phyloP scores from a whole-genome alignment of 1,284 basidiomycete genomes.

The Trichosporon sp. region DNA sequence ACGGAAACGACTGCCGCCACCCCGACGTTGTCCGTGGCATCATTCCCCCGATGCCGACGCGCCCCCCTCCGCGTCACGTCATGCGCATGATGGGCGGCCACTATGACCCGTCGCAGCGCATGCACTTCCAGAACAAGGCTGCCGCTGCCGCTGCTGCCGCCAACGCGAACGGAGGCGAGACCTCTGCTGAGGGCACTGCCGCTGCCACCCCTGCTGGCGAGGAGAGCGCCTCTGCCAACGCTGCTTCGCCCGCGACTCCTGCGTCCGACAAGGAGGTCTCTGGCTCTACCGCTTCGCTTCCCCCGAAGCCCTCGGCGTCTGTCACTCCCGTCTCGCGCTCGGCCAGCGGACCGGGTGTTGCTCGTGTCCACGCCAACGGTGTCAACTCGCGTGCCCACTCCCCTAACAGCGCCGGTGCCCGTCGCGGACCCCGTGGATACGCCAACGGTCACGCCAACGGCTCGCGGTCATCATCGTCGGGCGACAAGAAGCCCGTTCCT shows the following conservation, averaged over 20 bases:
- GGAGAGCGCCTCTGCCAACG: not conserved
- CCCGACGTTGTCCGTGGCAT: conserved; percentile 45
- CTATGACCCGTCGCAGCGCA: conserved; percentile 28
- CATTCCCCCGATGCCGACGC: conserved; percentile 36
- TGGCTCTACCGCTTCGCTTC: conserved; percentile 20
- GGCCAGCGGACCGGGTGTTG: conserved; percentile 39
- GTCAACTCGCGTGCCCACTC: conserved; percentile 39
- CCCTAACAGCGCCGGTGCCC: conserved; percentile 25
- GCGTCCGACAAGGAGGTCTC: conserved; percentile 13
- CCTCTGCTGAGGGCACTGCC: conserved; percentile 7
- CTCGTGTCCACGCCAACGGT: conserved; percentile 35
- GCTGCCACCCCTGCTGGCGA: conserved; percentile 6
- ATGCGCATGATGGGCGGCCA: conserved; percentile 29
- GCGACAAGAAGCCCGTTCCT: conserved; percentile 17
- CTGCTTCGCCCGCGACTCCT: conserved; percentile 14
- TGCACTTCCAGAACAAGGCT: conserved; percentile 22
- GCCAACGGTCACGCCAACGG: conserved; percentile 20
- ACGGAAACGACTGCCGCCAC: conserved; percentile 45
- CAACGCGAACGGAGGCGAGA: conserved; percentile 2
- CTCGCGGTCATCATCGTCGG: conserved; percentile 23
- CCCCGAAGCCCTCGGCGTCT: conserved; percentile 29
- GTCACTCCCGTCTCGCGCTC: conserved; percentile 30
- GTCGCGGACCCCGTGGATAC: conserved; percentile 12
- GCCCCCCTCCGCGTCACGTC: conserved; percentile 19
- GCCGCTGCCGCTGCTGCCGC: conserved; percentile 10